Percentiles rank a stretch among this genome's conserved stretches.
Evolutionary conservation across 2,329 filamentous ascomycete genomes (phyloP).

Genomic region (Ophiostoma novo-ulmi): DNA sequence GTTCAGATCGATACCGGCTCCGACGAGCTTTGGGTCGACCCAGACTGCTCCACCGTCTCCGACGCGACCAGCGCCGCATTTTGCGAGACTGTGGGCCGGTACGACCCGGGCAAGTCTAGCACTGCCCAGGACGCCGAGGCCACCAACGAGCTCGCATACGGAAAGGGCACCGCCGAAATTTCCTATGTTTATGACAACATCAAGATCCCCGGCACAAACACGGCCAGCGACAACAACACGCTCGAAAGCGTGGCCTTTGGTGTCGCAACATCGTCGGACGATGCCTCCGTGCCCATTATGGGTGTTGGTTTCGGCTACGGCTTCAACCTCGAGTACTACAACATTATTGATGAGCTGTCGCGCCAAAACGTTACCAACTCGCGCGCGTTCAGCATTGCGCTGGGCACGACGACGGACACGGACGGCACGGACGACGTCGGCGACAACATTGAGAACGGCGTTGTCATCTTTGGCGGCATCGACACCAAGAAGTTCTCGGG

Average conservation of each 20-base stretch:
- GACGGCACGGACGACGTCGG: slow-evolving; percentile 23
- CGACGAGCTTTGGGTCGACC: slow-evolving; percentile 56
- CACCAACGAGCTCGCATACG: slow-evolving; percentile 40
- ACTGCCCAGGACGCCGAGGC: slow-evolving; percentile 31
- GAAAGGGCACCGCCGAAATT: slow-evolving; percentile 42
- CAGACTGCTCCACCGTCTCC: slow-evolving; percentile 45
- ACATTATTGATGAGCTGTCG: slow-evolving; percentile 44
- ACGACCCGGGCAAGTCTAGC: slow-evolving; percentile 37
- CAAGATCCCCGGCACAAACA: slow-evolving; percentile 27
- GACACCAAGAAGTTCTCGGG: slow-evolving; percentile 44
- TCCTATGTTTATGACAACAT: slow-evolving; percentile 41
- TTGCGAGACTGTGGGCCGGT: slow-evolving; percentile 40
- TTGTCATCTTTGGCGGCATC: slow-evolving; percentile 43
- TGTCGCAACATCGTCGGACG: slow-evolving; percentile 45
- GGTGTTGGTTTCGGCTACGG: slow-evolving; percentile 61
- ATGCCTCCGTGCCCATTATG: slow-evolving; percentile 53
- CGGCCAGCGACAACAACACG: slow-evolving; percentile 32
- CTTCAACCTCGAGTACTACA: slow-evolving; percentile 38
- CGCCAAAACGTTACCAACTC: slow-evolving; percentile 45
- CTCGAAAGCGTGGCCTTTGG: slow-evolving; percentile 53
- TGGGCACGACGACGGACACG: slow-evolving; percentile 29
- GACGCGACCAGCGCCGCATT: slow-evolving; percentile 34
- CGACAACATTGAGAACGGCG: slow-evolving; percentile 29
- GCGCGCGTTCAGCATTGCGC: slow-evolving; percentile 34
- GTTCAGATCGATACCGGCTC: slow-evolving; percentile 52